These are phyloP conservation scores for Scheffersomyces lignicola DNA, from an alignment of 1,139 yeast genomes.

Conservation along the genomic window DNA sequence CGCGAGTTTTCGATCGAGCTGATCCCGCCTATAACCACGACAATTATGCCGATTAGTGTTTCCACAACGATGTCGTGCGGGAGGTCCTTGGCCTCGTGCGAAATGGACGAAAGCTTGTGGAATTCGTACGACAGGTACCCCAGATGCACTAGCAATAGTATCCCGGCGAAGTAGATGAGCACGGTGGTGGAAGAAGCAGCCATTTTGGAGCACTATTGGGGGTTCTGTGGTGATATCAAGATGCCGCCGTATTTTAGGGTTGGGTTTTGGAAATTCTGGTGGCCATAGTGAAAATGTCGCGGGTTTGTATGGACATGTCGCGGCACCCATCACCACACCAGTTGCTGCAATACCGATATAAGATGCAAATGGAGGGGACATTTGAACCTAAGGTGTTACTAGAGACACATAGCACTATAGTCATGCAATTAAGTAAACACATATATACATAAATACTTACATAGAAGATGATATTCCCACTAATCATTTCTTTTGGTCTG, in stretches of 20 bases:
- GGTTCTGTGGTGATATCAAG: constrained; percentile 5
- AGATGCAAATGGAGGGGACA: no score
- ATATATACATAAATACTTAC: no score
- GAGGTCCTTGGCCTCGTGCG: constrained; percentile 18
- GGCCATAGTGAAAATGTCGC: constrained; percentile 3
- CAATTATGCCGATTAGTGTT: constrained; percentile 37
- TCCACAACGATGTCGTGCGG: constrained; percentile 46
- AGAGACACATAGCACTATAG: no score
- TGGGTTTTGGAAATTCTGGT: not conserved
- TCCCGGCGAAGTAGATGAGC: constrained; percentile 29
- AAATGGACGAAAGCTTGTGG: constrained; percentile 34
- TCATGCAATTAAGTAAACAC: no score
- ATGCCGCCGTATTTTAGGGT: not conserved
- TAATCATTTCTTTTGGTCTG: no score
- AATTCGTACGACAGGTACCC: constrained; percentile 55
- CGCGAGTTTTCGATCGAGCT: constrained; percentile 23
- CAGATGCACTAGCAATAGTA: constrained; percentile 41
- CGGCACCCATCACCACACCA: no score
- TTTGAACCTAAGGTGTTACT: no score
- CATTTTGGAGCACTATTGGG: no score
- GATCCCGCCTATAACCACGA: constrained; percentile 39
- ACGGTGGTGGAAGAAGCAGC: constrained; percentile 7
- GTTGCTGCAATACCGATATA: no score
- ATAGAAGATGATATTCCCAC: no score
- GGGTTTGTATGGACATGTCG: no score